These are phyloP conservation scores for Paecilomyces sp. DNA, from an alignment of 2,329 filamentous ascomycete species.

Conservation along the genomic window DNA sequence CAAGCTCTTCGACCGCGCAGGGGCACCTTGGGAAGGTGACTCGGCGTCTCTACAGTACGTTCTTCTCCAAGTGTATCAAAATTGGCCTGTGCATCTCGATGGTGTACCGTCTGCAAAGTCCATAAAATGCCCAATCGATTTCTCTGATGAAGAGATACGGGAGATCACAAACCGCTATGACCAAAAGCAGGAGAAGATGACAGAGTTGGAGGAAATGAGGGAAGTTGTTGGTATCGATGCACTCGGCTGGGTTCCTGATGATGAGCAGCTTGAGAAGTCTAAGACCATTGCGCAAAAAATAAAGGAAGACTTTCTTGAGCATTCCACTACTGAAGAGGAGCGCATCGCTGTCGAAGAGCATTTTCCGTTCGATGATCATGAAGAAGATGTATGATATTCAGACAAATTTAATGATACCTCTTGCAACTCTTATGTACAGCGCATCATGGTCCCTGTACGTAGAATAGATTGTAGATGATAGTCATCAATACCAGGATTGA, in stretches of 20 bases:
- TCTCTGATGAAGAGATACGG: not conserved
- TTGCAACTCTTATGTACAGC: too few relatives aligned
- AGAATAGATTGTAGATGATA: too few relatives aligned
- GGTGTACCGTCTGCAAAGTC: not conserved
- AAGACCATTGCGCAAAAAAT: not conserved
- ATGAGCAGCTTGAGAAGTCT: not conserved
- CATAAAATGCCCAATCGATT: not conserved
- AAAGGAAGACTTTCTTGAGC: not conserved
- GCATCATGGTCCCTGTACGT: too few relatives aligned
- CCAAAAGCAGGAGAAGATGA: not conserved
- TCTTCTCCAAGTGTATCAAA: too few relatives aligned
- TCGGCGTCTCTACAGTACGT: too few relatives aligned
- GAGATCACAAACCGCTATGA: not conserved
- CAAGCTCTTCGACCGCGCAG: too few relatives aligned
- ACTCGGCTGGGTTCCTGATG: not conserved
- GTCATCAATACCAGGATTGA: too few relatives aligned
- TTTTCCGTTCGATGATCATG: not conserved
- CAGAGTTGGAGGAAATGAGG: not conserved
- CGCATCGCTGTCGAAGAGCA: not conserved
- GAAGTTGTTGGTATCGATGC: not conserved
- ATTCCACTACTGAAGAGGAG: not conserved
- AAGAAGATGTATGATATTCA: not conserved
- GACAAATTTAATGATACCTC: too few relatives aligned
- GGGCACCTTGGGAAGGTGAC: too few relatives aligned
- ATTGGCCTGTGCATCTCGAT: too few relatives aligned